Evolutionary conservation across 768 basidiomycete species (phyloP), one percentile per base, ranked within the genome.

Genomic region (Daedaleopsis sinensis): DNA sequence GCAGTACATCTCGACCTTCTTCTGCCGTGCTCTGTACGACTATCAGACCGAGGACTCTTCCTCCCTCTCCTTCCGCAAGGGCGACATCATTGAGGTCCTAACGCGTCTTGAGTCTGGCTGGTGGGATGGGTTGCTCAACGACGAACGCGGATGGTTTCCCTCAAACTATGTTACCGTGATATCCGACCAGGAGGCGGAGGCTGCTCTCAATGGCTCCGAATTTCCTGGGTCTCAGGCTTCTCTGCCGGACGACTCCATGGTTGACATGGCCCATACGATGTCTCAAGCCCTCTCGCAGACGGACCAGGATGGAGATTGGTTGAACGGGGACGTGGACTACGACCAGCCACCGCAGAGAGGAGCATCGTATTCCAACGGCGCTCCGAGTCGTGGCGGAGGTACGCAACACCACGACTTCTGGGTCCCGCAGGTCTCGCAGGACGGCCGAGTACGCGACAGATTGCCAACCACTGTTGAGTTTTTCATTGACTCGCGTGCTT

Each of bases 61-160:
- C 2, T 91, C 96, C 0, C 84, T 99, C 47, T 92, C 92, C 16
- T 98, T 99, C 74, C 80, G 74, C 63, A 86, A 84, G 67, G 90
- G 88, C 65, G 95, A 98, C 71, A 83, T 98, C 67, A 97, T 99
- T 65, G 94, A 98, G 74, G 94, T 98, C 61, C 82, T 96, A 55
- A 92, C 90, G 12, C 89, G 88, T 68, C 86, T 98, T 57, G 91
- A 93, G 39, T 92, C 92, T 5, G 96, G 96, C 16, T 99, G 96
- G 96, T 98, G 96, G 97, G 96, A 99, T 73, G 96, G 96, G 5
- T 78, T 97, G 61, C 81, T 97, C 21, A 86, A 88, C 51, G 91
- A 93, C 57, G 89, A 91, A 73, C 86, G 96, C 53, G 96, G 96
- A 59, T 96, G 94, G 94, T 96, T 99, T 75, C 96, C 96, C 21